Evolutionary conservation across 306 rosid genomes (phyloP).

Genomic region (Fagus sylvatica): DNA sequence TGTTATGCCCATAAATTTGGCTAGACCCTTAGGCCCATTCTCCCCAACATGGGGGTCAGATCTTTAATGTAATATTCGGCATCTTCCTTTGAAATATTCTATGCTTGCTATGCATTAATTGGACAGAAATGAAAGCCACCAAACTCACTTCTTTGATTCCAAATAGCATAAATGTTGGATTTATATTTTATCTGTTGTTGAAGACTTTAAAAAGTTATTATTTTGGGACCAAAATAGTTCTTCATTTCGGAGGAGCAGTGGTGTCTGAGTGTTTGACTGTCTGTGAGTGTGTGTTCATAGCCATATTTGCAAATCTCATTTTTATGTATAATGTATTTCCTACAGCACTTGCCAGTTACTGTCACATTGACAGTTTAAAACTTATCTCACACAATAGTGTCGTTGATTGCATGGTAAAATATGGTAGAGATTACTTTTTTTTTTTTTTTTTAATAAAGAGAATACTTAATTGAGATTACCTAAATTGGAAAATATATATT

Average conservation of each 20-base stretch:
- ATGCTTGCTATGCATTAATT: neutral
- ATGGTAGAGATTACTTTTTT: neutral
- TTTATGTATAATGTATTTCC: neutral
- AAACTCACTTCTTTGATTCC: neutral
- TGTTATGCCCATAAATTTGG: neutral
- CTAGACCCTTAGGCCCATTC: neutral
- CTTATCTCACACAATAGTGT: neutral
- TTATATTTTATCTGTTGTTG: neutral
- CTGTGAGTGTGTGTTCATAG: too few species aligned
- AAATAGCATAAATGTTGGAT: neutral
- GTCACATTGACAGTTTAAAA: neutral
- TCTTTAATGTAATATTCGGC: neutral
- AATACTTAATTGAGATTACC: too few species aligned
- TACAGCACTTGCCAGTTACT: neutral
- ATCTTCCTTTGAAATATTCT: neutral
- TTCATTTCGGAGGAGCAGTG: too few species aligned
- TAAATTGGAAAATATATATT: too few species aligned
- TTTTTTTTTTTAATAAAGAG: too few species aligned
- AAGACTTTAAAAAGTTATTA: neutral
- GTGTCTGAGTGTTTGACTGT: too few species aligned
- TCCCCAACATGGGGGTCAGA: conserved; percentile 9
- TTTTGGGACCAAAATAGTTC: neutral
- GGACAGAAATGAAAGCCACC: neutral
- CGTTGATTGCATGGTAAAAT: neutral
- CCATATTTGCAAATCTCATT: too few species aligned